Percentiles rank a stretch among this genome's conserved stretches.
phyloP scores from a whole-genome alignment of 345 rosid genomes.

The Bruguiera parviflora region DNA sequence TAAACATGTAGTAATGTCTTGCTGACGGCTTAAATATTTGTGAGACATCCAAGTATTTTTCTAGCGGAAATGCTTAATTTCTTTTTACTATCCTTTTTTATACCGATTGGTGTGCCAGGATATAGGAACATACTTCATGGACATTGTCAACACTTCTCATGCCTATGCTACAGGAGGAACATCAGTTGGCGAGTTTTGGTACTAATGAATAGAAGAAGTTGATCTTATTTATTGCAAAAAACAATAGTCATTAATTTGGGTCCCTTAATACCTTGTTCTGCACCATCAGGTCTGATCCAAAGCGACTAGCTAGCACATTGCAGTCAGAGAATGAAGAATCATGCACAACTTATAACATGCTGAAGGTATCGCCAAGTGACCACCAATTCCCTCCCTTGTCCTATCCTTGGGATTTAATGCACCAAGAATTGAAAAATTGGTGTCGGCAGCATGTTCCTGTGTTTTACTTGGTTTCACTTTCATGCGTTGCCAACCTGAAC shows the following conservation, averaged over 20 bases:
- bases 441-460: no score
- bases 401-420: not conserved
- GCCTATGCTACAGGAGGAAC: slow-evolving; percentile 95
- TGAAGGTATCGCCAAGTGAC: slow-evolving; percentile 46
- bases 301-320: slow-evolving; percentile 65
- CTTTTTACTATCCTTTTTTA: not conserved
- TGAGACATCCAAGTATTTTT: no score
- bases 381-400: not conserved
- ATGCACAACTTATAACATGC: slow-evolving; percentile 93
- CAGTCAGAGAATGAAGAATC: slow-evolving; percentile 79
- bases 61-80: no score
- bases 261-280: slow-evolving; percentile 10
- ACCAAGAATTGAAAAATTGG: no score
- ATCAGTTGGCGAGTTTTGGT: slow-evolving; percentile 81
- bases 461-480: not conserved
- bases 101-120: slow-evolving; percentile 39
- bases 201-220: slow-evolving; percentile 13
- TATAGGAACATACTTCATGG: slow-evolving; percentile 74
- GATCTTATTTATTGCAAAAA: not conserved
- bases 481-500: not conserved
- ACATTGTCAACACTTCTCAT: slow-evolving; percentile 75
- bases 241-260: not conserved
- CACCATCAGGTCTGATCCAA: slow-evolving; percentile 66
- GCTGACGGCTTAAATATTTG: no score
- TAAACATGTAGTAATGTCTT: no score